Percentiles rank a stretch among this genome's conserved stretches.
Evolutionary conservation across 2,329 filamentous ascomycete genomes (phyloP).

Genomic region (Anthostomella pinea): DNA sequence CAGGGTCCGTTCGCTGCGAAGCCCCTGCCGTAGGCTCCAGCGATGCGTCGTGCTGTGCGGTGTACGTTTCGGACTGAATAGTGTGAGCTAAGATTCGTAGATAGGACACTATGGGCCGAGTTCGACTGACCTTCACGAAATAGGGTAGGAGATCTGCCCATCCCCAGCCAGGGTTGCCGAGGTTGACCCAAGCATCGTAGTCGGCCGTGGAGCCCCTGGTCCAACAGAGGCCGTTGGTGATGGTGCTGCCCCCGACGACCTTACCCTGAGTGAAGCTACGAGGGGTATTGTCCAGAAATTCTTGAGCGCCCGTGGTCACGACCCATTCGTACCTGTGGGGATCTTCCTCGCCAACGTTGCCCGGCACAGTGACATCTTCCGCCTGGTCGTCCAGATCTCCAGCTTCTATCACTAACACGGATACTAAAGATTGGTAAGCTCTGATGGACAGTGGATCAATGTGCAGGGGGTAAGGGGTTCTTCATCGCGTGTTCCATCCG

Average conservation of each 20-base stretch:
- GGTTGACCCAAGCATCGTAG: constrained; percentile 41
- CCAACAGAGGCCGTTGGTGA: constrained; percentile 42
- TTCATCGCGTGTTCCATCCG: no score
- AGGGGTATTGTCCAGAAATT: constrained; percentile 33
- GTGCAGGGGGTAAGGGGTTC: no score
- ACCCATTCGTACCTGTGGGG: constrained; percentile 30
- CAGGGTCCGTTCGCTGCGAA: constrained; percentile 26
- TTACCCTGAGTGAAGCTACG: constrained; percentile 36
- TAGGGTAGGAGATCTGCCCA: constrained; percentile 46
- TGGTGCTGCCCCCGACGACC: constrained; percentile 39
- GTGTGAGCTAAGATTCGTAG: constrained; percentile 4
- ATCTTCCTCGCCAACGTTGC: constrained; percentile 22
- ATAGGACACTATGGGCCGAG: no score
- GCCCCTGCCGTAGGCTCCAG: no score
- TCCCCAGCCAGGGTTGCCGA: constrained; percentile 42
- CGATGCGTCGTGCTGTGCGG: constrained; percentile 20
- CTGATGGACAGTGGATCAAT: no score
- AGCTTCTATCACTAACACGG: constrained; percentile 27
- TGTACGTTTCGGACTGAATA: constrained; percentile 37
- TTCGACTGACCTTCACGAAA: constrained; percentile 48
- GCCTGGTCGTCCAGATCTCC: constrained; percentile 28
- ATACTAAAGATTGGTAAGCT: constrained; percentile 17
- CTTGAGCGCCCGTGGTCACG: constrained; percentile 30
- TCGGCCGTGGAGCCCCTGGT: constrained; percentile 38
- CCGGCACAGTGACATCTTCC: constrained; percentile 25